Evolutionary conservation across 2,329 filamentous ascomycete genomes (phyloP), one percentile per base, ranked within the genome.

Genomic region (Macroventuria anomochaeta): DNA sequence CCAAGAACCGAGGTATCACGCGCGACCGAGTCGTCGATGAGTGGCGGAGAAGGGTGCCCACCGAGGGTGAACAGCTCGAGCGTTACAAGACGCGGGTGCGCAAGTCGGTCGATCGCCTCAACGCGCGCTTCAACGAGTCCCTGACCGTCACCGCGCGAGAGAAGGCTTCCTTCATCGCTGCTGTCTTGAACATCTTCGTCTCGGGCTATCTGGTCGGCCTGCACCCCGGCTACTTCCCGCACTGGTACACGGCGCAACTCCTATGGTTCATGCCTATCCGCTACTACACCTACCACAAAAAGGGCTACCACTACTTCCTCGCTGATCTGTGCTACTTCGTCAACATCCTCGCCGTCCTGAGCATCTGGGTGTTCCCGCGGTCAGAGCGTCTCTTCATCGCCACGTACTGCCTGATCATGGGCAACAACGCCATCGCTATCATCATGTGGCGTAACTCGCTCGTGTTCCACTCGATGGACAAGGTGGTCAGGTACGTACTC

Each of bases 401-500:
- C 62, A 88, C 91, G 0, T 99, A 93, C 75, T 97, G 95, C 69
- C 81, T 99, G 28, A 90, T 93, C 8, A 96, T 91, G 70, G 95
- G 95, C 59, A 99, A 99, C 77, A 99, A 99, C 71, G 95, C 95
- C 17, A 87, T 97, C 39, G 95, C 95, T 11, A 97, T 99, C 73
- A 92, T 95, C 71, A 95, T 99, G 93, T 99, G 95, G 95, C 87
- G 95, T 60, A 99, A 99, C 75, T 97, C 93, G 26, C 85, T 99
- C 70, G 95, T 99, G 39, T 99, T 99, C 75, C 95, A 99, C 80
- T 96, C 91, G 71, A 87, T 99, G 76, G 95, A 99, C 81, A 99
- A 99, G 77, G 92, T 97, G 57, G 96, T 93, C 11, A 95, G 91
- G 72, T 86, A 76, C 62, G 78, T 53, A 31, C 62, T 12, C 21